Conservation (phyloP, 129 eudicot genomes). For the Apium graveolens region DNA sequence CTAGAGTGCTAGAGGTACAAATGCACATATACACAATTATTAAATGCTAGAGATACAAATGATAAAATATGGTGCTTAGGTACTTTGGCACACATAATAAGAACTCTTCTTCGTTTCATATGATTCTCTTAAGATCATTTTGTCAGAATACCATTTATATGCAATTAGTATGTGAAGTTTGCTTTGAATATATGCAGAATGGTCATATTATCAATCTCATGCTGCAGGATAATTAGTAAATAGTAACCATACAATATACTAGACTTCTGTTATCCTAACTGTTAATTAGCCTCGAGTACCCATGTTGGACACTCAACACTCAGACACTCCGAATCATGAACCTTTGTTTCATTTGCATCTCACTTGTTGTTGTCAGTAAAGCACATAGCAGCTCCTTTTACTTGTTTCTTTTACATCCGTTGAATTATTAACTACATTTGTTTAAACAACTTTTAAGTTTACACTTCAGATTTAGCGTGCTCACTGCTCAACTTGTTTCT, state of each 20-base stretch:
- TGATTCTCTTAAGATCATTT: background rate
- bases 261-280: background rate
- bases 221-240: background rate
- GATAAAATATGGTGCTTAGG: background rate
- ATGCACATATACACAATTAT: background rate
- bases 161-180: background rate
- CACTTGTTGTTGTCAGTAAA: too few relatives aligned
- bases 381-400: too few relatives aligned
- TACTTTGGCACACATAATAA: background rate
- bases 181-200: background rate
- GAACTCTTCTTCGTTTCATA: background rate
- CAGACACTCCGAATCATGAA: background rate
- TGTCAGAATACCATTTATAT: background rate
- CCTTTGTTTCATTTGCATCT: too few relatives aligned
- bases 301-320: background rate
- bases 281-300: background rate
- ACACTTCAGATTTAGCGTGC: background rate
- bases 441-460: too few relatives aligned
- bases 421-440: too few relatives aligned
- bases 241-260: background rate
- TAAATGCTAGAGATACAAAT: background rate
- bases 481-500: background rate
- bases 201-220: background rate
- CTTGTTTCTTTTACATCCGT: too few relatives aligned
- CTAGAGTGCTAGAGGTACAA: background rate